These are phyloP conservation scores for Coprinopsis strossmayeri DNA, from an alignment of 768 basidiomycete genomes.

Conservation along the genomic window DNA sequence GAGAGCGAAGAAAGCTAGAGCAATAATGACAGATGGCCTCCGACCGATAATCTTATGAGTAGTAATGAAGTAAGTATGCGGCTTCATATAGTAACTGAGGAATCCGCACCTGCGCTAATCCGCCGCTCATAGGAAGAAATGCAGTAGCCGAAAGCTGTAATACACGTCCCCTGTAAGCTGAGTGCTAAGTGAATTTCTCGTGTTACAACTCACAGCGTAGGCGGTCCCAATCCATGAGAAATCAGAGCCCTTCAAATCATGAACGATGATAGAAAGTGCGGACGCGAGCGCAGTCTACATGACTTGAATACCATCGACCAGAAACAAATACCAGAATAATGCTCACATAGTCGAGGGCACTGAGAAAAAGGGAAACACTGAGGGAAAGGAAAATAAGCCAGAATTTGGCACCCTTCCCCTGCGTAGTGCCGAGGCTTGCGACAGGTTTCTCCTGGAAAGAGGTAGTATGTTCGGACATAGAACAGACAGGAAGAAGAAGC, in stretches of 20 bases:
- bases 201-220: slow-evolving; percentile 21
- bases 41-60: slow-evolving; percentile 40
- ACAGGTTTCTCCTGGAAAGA: too few relatives aligned
- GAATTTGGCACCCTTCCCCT: slow-evolving; percentile 2
- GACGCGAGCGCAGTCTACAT: slow-evolving; percentile 16
- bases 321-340: neutral
- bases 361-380: neutral
- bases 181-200: neutral
- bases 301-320: neutral
- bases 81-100: neutral
- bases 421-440: too few relatives aligned
- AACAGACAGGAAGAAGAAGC: too few relatives aligned
- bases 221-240: slow-evolving; percentile 40
- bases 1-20: slow-evolving; percentile 31
- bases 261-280: slow-evolving; percentile 19
- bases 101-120: slow-evolving; percentile 1
- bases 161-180: neutral
- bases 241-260: slow-evolving; percentile 25
- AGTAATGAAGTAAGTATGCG: too few relatives aligned
- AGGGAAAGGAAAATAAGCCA: neutral
- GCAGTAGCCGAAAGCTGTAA: slow-evolving; percentile 29
- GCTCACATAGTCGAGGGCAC: slow-evolving; percentile 3
- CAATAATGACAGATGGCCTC: slow-evolving; percentile 22
- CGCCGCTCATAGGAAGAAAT: slow-evolving; percentile 29
- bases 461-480: too few relatives aligned